phyloP scores from a whole-genome alignment of 2,329 filamentous ascomycete genomes.

The Plectosphaerella plurivora region DNA sequence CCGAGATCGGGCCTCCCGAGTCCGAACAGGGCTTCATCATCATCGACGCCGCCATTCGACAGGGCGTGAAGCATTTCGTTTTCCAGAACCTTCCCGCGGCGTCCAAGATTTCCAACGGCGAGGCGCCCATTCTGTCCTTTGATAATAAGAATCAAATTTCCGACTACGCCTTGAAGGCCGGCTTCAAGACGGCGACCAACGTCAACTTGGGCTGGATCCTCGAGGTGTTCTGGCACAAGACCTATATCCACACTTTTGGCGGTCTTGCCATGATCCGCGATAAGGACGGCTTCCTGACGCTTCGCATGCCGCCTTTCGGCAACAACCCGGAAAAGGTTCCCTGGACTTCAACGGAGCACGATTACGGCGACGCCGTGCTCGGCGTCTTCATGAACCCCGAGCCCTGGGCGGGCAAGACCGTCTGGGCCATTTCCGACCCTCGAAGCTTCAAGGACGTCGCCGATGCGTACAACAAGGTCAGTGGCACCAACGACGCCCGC shows the following conservation, averaged over 20 bases:
- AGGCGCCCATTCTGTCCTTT: background rate
- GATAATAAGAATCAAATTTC: background rate
- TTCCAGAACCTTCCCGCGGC: background rate
- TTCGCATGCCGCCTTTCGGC: background rate
- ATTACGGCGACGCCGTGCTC: background rate
- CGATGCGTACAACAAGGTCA: background rate
- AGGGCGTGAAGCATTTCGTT: background rate
- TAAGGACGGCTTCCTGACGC: background rate
- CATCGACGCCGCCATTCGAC: background rate
- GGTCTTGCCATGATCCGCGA: background rate
- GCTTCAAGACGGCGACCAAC: background rate
- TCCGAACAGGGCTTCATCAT: background rate
- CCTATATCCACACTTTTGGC: background rate
- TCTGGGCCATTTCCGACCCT: background rate
- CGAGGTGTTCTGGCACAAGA: background rate
- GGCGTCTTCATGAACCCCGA: background rate
- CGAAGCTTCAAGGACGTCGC: background rate
- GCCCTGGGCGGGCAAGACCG: background rate
- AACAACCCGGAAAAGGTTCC: background rate
- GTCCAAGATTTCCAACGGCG: background rate
- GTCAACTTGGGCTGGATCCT: background rate
- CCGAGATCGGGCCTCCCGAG: background rate
- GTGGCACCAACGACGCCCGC: background rate
- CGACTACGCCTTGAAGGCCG: background rate
- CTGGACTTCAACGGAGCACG: background rate